These are phyloP conservation scores for Sutorius eximius DNA, from an alignment of 1,284 basidiomycete genomes.

Conservation along the genomic window DNA sequence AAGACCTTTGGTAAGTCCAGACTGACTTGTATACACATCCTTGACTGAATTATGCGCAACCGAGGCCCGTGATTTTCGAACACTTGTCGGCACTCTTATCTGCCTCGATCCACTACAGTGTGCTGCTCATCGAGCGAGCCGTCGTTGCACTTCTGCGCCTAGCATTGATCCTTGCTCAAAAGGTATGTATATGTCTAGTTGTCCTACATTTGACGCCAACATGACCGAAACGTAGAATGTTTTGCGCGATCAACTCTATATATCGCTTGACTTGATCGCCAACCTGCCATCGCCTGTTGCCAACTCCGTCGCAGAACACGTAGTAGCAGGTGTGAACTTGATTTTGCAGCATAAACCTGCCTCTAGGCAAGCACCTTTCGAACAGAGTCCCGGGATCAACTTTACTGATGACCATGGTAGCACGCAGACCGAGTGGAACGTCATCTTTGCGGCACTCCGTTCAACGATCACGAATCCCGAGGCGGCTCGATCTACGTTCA, in stretches of 20 bases:
- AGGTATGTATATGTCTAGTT: constrained; percentile 47
- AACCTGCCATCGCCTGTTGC: constrained; percentile 76
- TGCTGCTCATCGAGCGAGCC: constrained; percentile 92
- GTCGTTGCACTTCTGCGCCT: constrained; percentile 87
- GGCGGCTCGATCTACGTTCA: constrained; percentile 83
- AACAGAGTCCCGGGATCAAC: background rate
- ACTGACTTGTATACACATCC: background rate
- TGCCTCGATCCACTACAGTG: constrained; percentile 79
- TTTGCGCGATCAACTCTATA: constrained; percentile 89
- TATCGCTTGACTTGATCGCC: constrained; percentile 88
- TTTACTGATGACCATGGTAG: constrained; percentile 36
- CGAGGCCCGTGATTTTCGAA: constrained; percentile 89
- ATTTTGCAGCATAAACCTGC: constrained; percentile 80
- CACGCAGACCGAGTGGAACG: constrained; percentile 94
- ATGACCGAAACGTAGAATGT: constrained; percentile 46
- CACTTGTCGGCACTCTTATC: constrained; percentile 83
- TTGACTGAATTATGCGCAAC: background rate
- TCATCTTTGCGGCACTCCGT: constrained; percentile 88
- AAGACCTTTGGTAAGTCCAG: constrained; percentile 76
- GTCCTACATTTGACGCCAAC: constrained; percentile 1
- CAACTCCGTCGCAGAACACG: constrained; percentile 88
- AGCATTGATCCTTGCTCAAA: constrained; percentile 75
- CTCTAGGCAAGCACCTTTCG: constrained; percentile 52
- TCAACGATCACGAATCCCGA: constrained; percentile 87
- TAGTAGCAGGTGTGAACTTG: constrained; percentile 79